A percentile compares a stretch with the other conserved stretches of the same genome.
phyloP scores from a whole-genome alignment of 768 basidiomycete genomes.

The Macrolepiota fuliginosa region DNA sequence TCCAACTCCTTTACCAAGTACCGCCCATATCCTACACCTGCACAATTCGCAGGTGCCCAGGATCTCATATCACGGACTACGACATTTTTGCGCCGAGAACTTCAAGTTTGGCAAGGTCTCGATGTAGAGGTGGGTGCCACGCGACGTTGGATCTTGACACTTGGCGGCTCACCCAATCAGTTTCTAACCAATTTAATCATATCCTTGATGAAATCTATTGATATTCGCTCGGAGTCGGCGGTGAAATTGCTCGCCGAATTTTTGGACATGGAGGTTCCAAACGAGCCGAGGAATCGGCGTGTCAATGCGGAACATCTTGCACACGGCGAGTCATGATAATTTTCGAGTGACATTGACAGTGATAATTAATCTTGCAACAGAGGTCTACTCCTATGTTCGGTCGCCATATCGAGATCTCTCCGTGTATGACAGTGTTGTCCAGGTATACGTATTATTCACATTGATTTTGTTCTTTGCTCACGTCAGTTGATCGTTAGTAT shows the following conservation, averaged over 20 bases:
- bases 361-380: constrained; percentile 33
- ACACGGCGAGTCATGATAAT: constrained; percentile 61
- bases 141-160: constrained; percentile 8
- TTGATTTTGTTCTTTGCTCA: constrained; percentile 13
- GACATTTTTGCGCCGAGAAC: constrained; percentile 78
- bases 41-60: constrained; percentile 76
- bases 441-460: constrained; percentile 46
- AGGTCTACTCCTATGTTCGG: constrained; percentile 85
- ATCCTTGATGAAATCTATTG: constrained; percentile 88
- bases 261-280: constrained; percentile 72
- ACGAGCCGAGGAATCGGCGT: constrained; percentile 52
- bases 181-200: constrained; percentile 88
- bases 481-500: constrained; percentile 42
- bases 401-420: constrained; percentile 86
- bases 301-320: constrained; percentile 90
- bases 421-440: constrained; percentile 77
- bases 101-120: constrained; percentile 84
- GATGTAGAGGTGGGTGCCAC: constrained; percentile 73
- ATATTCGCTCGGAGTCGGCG: constrained; percentile 88
- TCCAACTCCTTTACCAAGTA: constrained; percentile 85
- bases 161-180: constrained; percentile 36
- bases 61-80: constrained; percentile 77
- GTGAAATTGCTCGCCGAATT: constrained; percentile 85
- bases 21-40: constrained; percentile 85
- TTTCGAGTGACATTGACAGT: not conserved